Percentiles rank a stretch among this genome's conserved stretches.
phyloP scores from a whole-genome alignment of 805 yeast genomes.

The Nematodospora valgi region DNA sequence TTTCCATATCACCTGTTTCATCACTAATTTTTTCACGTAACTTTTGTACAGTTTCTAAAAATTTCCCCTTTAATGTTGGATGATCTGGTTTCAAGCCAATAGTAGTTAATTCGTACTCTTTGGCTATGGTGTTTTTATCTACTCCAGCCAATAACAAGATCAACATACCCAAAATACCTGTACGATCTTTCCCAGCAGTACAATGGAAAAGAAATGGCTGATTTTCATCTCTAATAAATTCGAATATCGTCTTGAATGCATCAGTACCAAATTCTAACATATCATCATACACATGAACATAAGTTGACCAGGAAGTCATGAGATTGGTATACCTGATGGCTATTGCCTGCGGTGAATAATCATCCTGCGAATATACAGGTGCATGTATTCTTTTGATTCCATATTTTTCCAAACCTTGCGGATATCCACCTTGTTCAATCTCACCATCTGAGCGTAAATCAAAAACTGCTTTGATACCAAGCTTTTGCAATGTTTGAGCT shows the following conservation, averaged over 20 bases:
- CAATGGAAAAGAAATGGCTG: slow-evolving; percentile 63
- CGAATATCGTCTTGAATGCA: slow-evolving; percentile 49
- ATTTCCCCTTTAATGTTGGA: slow-evolving; percentile 33
- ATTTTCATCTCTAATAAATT: slow-evolving; percentile 52
- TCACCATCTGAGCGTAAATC: slow-evolving; percentile 69
- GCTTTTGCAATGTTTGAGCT: slow-evolving; percentile 27
- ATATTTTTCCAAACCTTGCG: slow-evolving; percentile 30
- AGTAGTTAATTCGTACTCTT: slow-evolving; percentile 75
- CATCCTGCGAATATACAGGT: slow-evolving; percentile 54
- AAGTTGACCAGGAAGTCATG: slow-evolving; percentile 59
- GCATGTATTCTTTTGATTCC: slow-evolving; percentile 49
- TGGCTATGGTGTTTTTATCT: slow-evolving; percentile 59
- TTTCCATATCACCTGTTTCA: slow-evolving; percentile 19
- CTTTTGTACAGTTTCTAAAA: slow-evolving; percentile 27
- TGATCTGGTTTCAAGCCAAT: slow-evolving; percentile 57
- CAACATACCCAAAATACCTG: slow-evolving; percentile 72
- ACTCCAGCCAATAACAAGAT: slow-evolving; percentile 62
- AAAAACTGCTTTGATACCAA: slow-evolving; percentile 54
- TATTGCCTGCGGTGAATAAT: slow-evolving; percentile 63
- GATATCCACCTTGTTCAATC: slow-evolving; percentile 42
- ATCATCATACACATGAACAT: slow-evolving; percentile 58
- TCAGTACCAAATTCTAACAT: slow-evolving; percentile 49
- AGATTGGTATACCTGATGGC: slow-evolving; percentile 53
- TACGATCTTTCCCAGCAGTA: slow-evolving; percentile 84
- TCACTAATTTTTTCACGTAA: slow-evolving; percentile 23